phyloP scores from a whole-genome alignment of 345 rosid genomes.

The Eucalyptus melliodora region DNA sequence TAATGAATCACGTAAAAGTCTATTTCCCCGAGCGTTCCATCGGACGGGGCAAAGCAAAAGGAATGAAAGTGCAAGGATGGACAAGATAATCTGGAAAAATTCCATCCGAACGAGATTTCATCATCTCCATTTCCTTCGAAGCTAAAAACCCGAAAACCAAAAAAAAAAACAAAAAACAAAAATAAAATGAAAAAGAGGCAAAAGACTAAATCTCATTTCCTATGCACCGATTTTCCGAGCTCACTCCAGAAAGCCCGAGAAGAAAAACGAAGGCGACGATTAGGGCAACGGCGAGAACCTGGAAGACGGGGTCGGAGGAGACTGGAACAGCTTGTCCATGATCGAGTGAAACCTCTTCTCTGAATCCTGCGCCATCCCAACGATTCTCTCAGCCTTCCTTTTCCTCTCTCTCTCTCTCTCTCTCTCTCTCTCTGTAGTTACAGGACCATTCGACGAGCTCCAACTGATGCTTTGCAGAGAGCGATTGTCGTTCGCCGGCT shows the following conservation, averaged over 20 bases:
- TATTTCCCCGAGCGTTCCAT: background rate
- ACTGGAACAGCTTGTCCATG: conserved; percentile 74
- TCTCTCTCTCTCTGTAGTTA: background rate
- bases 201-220: background rate
- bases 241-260: background rate
- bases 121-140: background rate
- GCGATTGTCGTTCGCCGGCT: background rate
- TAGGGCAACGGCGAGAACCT: conserved; percentile 16
- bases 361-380: conserved; percentile 46
- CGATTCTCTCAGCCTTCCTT: background rate
- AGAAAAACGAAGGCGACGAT: background rate
- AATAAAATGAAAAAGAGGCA: background rate
- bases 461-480: background rate
- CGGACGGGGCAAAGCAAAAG: background rate
- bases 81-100: background rate
- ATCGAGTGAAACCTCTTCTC: conserved; percentile 80
- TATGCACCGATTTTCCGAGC: background rate
- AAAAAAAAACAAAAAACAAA: background rate
- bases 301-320: conserved; percentile 31
- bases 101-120: background rate
- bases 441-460: background rate
- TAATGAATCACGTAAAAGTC: background rate
- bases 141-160: background rate
- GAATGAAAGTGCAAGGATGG: background rate
- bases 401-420: too few relatives aligned